These are phyloP conservation scores for Cryptosporidium sp. DNA, from an alignment of 169 alveolate genomes.

Conservation along the genomic window DNA sequence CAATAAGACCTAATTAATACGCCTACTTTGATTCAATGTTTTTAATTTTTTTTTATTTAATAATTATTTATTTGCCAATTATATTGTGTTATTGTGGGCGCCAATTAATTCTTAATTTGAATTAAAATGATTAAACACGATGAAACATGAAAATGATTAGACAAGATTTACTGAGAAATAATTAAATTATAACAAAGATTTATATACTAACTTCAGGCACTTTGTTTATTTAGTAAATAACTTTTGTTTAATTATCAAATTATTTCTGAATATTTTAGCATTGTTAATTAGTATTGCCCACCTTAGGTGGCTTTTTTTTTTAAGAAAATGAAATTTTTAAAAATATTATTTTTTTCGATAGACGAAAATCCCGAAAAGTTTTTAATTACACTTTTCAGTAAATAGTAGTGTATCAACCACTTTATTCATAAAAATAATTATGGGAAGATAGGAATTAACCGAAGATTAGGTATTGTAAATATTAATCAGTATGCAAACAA, in stretches of 20 bases:
- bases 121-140: no score
- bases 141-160: neutral
- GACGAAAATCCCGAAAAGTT: neutral
- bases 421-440: no score
- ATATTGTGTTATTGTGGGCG: neutral
- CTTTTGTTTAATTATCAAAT: no score
- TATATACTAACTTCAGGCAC: no score
- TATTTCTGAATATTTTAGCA: no score
- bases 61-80: neutral
- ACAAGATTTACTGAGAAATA: neutral
- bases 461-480: neutral
- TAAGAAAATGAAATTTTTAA: no score
- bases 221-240: no score
- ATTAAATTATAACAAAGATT: no score
- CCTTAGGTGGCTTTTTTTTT: neutral
- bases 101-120: neutral
- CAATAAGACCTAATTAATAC: conserved; percentile 9
- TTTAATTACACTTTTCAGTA: no score
- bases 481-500: no score
- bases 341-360: neutral
- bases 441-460: no score
- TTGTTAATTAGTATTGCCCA: neutral
- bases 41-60: neutral
- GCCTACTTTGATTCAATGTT: neutral
- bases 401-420: no score